phyloP scores from a whole-genome alignment of 768 basidiomycete genomes.

The Kwoniella mangroviensis region DNA sequence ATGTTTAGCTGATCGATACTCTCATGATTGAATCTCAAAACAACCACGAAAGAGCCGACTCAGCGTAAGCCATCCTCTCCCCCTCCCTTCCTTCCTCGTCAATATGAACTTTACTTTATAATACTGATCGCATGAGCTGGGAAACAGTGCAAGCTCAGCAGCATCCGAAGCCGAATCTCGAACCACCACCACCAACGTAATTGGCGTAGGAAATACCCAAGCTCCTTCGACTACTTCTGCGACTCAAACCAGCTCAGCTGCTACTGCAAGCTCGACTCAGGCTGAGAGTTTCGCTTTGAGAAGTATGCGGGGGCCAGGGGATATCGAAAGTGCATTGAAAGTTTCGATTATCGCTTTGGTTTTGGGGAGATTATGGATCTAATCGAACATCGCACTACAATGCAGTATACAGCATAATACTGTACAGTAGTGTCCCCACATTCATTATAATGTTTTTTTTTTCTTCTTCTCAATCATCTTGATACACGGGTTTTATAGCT shows the following conservation, averaged over 20 bases:
- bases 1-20: slow-evolving; percentile 27
- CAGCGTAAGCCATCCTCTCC: slow-evolving; percentile 24
- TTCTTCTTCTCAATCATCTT: not conserved
- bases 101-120: not conserved
- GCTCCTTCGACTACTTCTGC: not conserved
- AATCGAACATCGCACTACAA: not conserved
- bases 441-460: not conserved
- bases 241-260: not conserved
- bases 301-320: not conserved
- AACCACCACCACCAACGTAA: slow-evolving; percentile 20
- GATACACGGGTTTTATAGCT: not conserved
- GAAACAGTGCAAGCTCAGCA: slow-evolving; percentile 15
- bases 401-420: not conserved
- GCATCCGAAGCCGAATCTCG: slow-evolving; percentile 5
- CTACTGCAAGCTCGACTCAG: slow-evolving; percentile 10
- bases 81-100: not conserved
- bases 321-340: not conserved
- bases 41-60: slow-evolving; percentile 20
- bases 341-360: slow-evolving; percentile 5
- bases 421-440: not conserved
- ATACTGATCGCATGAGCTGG: not conserved
- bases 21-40: slow-evolving; percentile 26
- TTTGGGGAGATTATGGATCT: slow-evolving; percentile 8
- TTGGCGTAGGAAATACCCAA: slow-evolving; percentile 10
- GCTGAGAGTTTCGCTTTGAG: not conserved